phyloP scores from a whole-genome alignment of 1,284 basidiomycete genomes.

The Cutaneotrichosporon curvatum region DNA sequence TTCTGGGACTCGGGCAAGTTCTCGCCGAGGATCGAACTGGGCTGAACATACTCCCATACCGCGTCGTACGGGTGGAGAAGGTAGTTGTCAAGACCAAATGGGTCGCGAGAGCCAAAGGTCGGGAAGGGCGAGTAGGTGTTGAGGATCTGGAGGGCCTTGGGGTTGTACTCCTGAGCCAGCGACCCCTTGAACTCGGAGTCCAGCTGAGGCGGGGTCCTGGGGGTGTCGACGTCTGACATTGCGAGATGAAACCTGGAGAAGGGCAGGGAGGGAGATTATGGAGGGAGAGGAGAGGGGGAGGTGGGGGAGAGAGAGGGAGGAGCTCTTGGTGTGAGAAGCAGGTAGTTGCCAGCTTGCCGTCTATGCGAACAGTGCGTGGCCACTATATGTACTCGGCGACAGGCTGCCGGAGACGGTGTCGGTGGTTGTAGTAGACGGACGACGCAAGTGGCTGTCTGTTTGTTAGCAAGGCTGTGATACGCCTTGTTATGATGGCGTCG shows the following conservation, averaged over 20 bases:
- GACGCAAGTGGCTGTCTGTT: too few relatives aligned
- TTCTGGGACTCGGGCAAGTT: conserved; percentile 1
- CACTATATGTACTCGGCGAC: too few relatives aligned
- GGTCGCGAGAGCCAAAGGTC: conserved; percentile 29
- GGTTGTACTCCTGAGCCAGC: conserved; percentile 1
- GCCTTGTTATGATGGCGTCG: too few relatives aligned
- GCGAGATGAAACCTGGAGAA: not conserved
- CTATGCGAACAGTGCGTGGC: too few relatives aligned
- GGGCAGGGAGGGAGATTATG: too few relatives aligned
- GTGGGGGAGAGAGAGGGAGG: too few relatives aligned
- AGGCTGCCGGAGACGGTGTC: too few relatives aligned
- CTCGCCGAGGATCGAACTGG: conserved; percentile 12
- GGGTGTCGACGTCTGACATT: conserved; percentile 7
- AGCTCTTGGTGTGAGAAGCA: too few relatives aligned
- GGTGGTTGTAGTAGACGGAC: too few relatives aligned
- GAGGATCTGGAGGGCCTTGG: conserved; percentile 6
- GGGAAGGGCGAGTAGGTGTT: conserved; percentile 41
- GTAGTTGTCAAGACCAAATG: conserved; percentile 35
- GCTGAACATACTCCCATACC: conserved; percentile 32
- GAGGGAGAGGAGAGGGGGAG: too few relatives aligned
- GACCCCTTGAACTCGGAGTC: conserved; percentile 3
- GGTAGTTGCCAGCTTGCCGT: too few relatives aligned
- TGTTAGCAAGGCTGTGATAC: too few relatives aligned
- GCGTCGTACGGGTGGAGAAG: conserved; percentile 35
- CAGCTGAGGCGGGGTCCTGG: conserved; percentile 7